Evolutionary conservation across 108 stramenopile species (phyloP).

Genomic region (Nannochloropsis oceanica): DNA sequence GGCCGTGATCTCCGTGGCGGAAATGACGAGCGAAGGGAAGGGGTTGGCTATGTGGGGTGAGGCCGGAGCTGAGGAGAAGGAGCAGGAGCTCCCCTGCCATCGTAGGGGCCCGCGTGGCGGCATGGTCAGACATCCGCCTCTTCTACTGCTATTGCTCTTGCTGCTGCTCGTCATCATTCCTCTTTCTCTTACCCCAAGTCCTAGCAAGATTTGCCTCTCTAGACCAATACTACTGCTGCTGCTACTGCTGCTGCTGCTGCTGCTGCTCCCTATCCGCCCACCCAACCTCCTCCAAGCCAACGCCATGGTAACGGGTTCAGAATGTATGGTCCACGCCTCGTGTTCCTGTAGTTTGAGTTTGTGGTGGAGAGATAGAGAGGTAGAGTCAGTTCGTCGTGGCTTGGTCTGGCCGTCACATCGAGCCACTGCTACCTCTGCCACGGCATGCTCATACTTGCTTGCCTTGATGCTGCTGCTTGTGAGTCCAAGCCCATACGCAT

Average conservation of each 20-base stretch:
- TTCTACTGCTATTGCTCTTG: background rate
- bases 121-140: background rate
- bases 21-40: conserved; percentile 20
- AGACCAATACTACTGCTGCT: background rate
- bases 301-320: no score
- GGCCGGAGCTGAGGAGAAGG: background rate
- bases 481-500: no score
- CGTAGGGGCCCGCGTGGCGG: background rate
- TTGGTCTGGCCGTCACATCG: no score
- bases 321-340: no score
- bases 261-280: background rate
- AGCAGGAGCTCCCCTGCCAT: background rate
- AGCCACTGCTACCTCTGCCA: no score
- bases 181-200: background rate
- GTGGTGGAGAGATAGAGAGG: no score
- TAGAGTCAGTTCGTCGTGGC: no score
- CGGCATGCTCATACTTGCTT: no score
- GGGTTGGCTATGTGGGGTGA: background rate
- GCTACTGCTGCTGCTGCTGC: background rate
- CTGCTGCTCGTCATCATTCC: background rate
- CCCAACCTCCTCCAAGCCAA: background rate
- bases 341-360: no score
- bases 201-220: background rate
- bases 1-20: conserved; percentile 13
- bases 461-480: no score